Percentiles rank a stretch among this genome's conserved stretches.
Evolutionary conservation across 176 grass and related monocot genomes (phyloP).

Genomic region (Tillandsia leiboldiana): DNA sequence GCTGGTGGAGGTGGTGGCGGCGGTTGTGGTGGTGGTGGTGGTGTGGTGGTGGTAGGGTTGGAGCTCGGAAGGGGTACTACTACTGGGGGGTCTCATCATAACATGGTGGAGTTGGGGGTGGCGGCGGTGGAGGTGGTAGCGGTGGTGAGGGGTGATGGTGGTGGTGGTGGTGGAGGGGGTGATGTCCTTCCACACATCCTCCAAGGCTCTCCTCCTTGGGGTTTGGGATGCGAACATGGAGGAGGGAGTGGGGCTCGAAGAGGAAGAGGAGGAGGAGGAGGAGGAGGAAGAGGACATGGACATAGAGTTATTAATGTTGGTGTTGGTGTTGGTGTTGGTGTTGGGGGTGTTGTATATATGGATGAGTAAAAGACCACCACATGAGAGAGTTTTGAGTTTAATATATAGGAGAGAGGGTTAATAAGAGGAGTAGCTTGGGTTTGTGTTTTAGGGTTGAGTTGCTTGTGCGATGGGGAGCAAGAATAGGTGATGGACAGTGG

Average conservation of each 20-base stretch:
- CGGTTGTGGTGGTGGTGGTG: not conserved
- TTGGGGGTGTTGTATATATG: too few relatives aligned
- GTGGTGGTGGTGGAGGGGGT: slow-evolving; percentile 12
- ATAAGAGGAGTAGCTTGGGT: too few relatives aligned
- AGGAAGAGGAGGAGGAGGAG: slow-evolving; percentile 20
- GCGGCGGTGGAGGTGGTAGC: not conserved
- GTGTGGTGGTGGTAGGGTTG: not conserved
- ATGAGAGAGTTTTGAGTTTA: too few relatives aligned
- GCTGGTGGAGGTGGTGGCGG: not conserved
- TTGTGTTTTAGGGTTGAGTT: too few relatives aligned
- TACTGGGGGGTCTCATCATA: not conserved
- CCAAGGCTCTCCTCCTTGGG: slow-evolving; percentile 19
- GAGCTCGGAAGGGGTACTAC: not conserved
- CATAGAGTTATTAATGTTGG: slow-evolving; percentile 13
- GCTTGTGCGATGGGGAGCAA: too few relatives aligned
- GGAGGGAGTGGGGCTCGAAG: slow-evolving; percentile 10
- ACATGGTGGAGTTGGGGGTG: not conserved
- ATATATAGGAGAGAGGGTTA: too few relatives aligned
- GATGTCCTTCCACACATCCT: slow-evolving; percentile 43
- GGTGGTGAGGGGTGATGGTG: not conserved
- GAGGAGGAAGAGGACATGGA: slow-evolving; percentile 15
- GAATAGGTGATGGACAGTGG: too few relatives aligned
- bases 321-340: slow-evolving; percentile 8
- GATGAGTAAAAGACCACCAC: too few relatives aligned
- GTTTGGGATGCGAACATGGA: slow-evolving; percentile 10